Conservation (phyloP, 352 stramenopile genomes). For the Phytophthora sojae region DNA sequence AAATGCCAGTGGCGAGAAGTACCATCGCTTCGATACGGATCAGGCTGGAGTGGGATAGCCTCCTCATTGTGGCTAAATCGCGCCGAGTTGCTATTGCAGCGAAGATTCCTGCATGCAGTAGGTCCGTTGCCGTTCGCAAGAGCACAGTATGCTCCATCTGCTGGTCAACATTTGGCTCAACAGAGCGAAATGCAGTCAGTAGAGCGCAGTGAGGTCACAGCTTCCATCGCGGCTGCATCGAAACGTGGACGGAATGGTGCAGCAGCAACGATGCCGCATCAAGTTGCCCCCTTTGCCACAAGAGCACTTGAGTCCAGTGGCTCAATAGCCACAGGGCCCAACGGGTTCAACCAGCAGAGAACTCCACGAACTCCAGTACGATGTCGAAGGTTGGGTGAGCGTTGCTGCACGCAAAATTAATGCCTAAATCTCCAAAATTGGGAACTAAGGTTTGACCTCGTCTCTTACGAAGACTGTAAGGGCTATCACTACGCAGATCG, state of each 20-base stretch:
- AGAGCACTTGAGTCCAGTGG: no score
- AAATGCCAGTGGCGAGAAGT: no score
- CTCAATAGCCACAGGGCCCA: no score
- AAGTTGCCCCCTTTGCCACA: not conserved
- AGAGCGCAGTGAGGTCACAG: not conserved
- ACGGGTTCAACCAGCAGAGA: no score
- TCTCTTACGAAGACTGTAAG: no score
- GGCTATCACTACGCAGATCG: no score
- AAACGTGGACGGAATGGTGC: not conserved
- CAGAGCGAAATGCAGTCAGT: not conserved
- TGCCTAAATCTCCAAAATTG: no score
- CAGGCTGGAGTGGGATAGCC: constrained; percentile 7
- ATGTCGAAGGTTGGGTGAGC: no score
- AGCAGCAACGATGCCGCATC: not conserved
- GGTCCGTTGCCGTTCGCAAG: not conserved
- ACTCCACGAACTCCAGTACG: no score
- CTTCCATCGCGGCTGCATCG: not conserved
- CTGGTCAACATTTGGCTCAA: not conserved
- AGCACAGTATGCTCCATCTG: not conserved
- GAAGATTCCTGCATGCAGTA: not conserved
- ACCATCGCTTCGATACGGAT: no score
- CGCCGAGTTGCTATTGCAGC: not conserved
- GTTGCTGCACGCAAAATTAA: no score
- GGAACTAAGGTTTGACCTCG: no score
- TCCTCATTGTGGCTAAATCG: constrained; percentile 4